Evolutionary conservation across 1,139 yeast species (phyloP), one percentile per base, ranked within the genome.

Genomic region (Pichia sp.): DNA sequence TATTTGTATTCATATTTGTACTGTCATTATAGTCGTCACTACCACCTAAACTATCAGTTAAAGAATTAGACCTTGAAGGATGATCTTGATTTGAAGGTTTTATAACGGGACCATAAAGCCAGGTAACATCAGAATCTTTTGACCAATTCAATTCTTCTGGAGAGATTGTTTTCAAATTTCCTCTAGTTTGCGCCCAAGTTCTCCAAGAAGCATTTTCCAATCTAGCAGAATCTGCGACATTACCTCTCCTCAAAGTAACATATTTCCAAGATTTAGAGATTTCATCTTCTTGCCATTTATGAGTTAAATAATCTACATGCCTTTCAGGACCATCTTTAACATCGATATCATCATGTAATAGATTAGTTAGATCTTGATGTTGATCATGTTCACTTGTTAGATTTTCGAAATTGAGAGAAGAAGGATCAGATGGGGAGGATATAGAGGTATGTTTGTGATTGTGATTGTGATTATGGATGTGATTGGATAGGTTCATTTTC

Each of bases 191-290:
- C 17, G 91, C 86, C 94, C 94, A 83, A 7, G 91, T 82, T 56
- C 94, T 69, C 94, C 94, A 83, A 41, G 84, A 74, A 3, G 93
- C 93, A 59, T 83, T 83, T 59, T 83, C 94, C 38, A 83, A 69
- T 35, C 94, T 70, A 7, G 77, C 77, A n/a, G 72, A 61, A 73
- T 74, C 55, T 17, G 86, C 85, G 21, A 79, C 78, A 53, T 78
- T 83, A 49, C 84, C 83, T 40, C 95, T 74, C 53, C 84, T 80
- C 49, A 79, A 67, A 36, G 86, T 89, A 47, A 91, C 84, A 60
- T 91, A 91, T 50, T 96, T 72, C 98, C 98, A 91, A 30, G 95
- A 85, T 52, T 84, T 84, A 12, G 95, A 84, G 31, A 91, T 85
- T 60, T 91, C 98, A 5, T 79, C 68, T 51, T 89, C 97, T 54